Percentiles rank a stretch among this genome's conserved stretches.
These are phyloP conservation scores for Solanum sparsipilum DNA, from an alignment of 257 asterid genomes.

Conservation along the genomic window DNA sequence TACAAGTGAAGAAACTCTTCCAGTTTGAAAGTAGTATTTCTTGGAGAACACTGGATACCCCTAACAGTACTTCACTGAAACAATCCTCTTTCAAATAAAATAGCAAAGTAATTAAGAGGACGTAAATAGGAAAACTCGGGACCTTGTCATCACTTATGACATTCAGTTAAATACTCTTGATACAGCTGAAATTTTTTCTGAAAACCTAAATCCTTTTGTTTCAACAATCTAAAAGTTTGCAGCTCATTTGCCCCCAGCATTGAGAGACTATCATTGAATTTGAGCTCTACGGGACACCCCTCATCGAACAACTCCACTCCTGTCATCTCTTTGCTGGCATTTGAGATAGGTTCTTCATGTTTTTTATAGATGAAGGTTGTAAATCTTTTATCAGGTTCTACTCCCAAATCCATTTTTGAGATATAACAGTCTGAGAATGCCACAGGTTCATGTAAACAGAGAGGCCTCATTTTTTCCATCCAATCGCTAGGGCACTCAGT, in stretches of 20 bases:
- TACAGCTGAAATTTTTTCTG: constrained; percentile 31
- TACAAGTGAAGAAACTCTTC: background rate
- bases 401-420: background rate
- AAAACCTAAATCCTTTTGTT: constrained; percentile 33
- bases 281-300: constrained; percentile 52
- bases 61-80: too few relatives aligned
- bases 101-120: background rate
- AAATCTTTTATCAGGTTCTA: constrained; percentile 18
- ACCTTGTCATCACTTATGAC: background rate
- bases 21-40: too few relatives aligned
- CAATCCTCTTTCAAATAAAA: background rate
- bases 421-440: constrained; percentile 15
- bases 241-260: constrained; percentile 30
- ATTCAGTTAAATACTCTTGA: constrained; percentile 27
- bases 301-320: constrained; percentile 41
- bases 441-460: constrained; percentile 32
- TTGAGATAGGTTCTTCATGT: constrained; percentile 7
- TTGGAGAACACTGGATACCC: too few relatives aligned
- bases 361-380: constrained; percentile 34
- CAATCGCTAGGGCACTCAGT: constrained; percentile 13
- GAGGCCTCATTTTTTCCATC: constrained; percentile 8
- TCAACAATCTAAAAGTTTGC: constrained; percentile 28
- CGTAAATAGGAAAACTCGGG: background rate
- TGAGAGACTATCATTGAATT: constrained; percentile 16
- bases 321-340: constrained; percentile 18